Evolutionary conservation across 306 rosid species (phyloP).

Genomic region (Elaeagnus macrophylla): DNA sequence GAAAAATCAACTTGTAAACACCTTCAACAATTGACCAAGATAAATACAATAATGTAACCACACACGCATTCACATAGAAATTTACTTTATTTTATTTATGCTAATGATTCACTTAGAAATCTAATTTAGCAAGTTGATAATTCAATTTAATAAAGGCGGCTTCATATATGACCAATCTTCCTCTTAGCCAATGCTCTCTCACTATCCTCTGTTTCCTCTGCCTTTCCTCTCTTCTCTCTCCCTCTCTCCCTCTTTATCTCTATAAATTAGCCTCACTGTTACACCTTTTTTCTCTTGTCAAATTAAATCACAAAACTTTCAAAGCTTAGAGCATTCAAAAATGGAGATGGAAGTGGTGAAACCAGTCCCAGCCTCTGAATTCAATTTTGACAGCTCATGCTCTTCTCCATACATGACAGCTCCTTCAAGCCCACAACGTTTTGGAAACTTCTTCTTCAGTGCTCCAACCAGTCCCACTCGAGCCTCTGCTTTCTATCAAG

Average conservation of each 20-base stretch:
- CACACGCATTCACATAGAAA: no score
- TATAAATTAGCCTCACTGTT: constrained; percentile 5
- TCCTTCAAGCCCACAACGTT: constrained; percentile 77
- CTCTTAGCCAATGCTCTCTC: background rate
- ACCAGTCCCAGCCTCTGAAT: constrained; percentile 29
- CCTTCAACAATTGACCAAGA: no score
- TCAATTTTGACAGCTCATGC: constrained; percentile 67
- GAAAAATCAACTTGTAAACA: no score
- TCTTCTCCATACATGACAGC: constrained; percentile 90
- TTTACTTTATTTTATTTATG: no score
- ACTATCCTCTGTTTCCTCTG: constrained; percentile 12
- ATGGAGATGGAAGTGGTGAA: constrained; percentile 25
- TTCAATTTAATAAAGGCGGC: no score
- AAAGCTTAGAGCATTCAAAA: no score
- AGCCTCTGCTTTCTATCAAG: constrained; percentile 28
- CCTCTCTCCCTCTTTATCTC: background rate
- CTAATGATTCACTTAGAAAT: no score
- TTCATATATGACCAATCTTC: no score
- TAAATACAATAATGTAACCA: no score
- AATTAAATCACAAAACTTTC: background rate
- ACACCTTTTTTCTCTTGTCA: constrained; percentile 20
- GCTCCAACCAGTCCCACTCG: constrained; percentile 85
- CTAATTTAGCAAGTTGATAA: no score
- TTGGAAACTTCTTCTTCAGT: constrained; percentile 55
- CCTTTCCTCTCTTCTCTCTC: background rate